These are phyloP conservation scores for Yamadazyma aaseri DNA, from an alignment of 1,139 yeast genomes.

Conservation along the genomic window DNA sequence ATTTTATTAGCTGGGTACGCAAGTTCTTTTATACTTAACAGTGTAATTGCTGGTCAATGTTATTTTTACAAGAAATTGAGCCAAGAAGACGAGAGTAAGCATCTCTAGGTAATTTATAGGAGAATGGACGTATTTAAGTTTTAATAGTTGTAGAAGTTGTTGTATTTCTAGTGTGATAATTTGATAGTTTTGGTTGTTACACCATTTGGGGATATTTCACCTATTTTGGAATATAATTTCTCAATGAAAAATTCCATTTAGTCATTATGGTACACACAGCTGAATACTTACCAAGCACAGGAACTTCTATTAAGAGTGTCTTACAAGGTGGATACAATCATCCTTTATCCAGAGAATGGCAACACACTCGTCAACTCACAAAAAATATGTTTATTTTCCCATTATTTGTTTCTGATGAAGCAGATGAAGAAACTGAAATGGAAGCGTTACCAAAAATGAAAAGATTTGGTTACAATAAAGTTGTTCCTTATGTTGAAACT, in stretches of 20 bases:
- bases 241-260: background rate
- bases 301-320: slow-evolving; percentile 70
- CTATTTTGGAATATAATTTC: too few species aligned
- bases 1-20: slow-evolving; percentile 37
- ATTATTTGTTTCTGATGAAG: slow-evolving; percentile 75
- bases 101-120: too few species aligned
- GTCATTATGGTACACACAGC: slow-evolving; percentile 55
- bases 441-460: slow-evolving; percentile 84
- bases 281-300: slow-evolving; percentile 57
- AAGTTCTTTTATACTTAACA: slow-evolving; percentile 33
- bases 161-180: too few species aligned
- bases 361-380: slow-evolving; percentile 73
- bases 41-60: slow-evolving; percentile 34
- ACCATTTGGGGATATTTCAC: too few species aligned
- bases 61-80: slow-evolving; percentile 27
- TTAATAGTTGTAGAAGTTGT: too few species aligned
- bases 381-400: slow-evolving; percentile 95
- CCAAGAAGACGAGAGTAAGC: too few species aligned
- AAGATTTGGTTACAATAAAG: slow-evolving; percentile 79
- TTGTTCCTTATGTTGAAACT: slow-evolving; percentile 67
- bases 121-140: too few species aligned
- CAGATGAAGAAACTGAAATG: slow-evolving; percentile 75
- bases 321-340: slow-evolving; percentile 94
- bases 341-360: slow-evolving; percentile 90
- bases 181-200: too few species aligned